Evolutionary conservation across 345 rosid species (phyloP), one percentile per base, ranked within the genome.

Genomic region (thale cress (Arabidopsis thaliana)): DNA sequence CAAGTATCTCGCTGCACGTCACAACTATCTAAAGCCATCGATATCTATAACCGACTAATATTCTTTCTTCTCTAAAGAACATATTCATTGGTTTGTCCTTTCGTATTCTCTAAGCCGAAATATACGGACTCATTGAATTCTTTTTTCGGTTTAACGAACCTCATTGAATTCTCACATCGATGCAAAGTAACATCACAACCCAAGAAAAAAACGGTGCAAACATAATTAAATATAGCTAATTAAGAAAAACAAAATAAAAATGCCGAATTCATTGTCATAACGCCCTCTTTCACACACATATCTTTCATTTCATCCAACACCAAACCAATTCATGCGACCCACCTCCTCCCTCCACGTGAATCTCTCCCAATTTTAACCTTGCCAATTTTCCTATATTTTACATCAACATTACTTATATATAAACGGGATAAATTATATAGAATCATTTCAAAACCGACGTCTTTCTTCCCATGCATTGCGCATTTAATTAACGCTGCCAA

Each of bases 261-360:
- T 77, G 80, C 56, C 3, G 37, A 64, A 65, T 65, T 62, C 78
- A 74, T 71, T 59, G 58, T 66, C 63, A 74, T 71, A 68, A 74
- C 74, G 72, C 71, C 72, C 46, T 77, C 24, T 20, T 28, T 28
- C 64, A 28, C 75, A 74, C 82, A 62, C 70, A 71, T 67, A 71
- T 67, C 67, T 72, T 41, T 72, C 74, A 44, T 73, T 69, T 69
- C 57, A 75, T 55, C 56, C 38, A 62, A 74, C 79, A 74, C 70
- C 76, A 77, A 71, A 64, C 71, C 12, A 50, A 34, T 69, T 40
- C 79, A 69, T 48, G 63, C 76, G 64, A 50, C 70, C 61, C 65
- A 71, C 52, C 76, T 44, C 57, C 41, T 58, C 82, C 79, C 71
- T 62, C 78, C 83, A 79, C 81, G 83, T 79, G 83, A 82, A 46